Evolutionary conservation across 331 rosid species (phyloP).

Genomic region (Cydonia oblonga): DNA sequence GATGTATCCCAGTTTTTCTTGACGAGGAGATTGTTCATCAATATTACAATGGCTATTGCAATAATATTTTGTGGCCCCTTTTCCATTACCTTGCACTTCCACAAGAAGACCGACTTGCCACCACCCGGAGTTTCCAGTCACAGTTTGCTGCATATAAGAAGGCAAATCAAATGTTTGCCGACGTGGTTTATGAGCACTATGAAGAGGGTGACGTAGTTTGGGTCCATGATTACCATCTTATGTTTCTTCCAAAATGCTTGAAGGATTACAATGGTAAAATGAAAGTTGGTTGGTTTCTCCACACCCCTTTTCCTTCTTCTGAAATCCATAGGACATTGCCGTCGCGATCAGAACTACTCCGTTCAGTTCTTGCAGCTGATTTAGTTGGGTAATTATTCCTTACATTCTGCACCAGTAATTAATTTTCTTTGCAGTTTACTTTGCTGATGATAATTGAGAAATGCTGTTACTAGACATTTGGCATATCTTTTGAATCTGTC

Average conservation of each 20-base stretch:
- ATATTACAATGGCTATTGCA: conserved; percentile 89
- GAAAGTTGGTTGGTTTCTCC: conserved; percentile 96
- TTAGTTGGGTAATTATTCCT: conserved; percentile 60
- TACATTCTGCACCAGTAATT: not conserved
- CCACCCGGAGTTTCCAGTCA: conserved; percentile 89
- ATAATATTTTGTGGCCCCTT: conserved; percentile 88
- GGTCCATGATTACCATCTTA: conserved; percentile 94
- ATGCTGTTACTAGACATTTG: not conserved
- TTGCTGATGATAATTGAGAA: not conserved
- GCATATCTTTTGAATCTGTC: not conserved
- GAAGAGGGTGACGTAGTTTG: conserved; percentile 90
- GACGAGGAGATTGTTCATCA: conserved; percentile 91
- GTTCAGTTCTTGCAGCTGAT: conserved; percentile 84
- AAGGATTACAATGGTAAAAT: conserved; percentile 55
- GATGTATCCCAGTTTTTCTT: conserved; percentile 84
- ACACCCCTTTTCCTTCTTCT: conserved; percentile 91
- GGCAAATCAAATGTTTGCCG: conserved; percentile 90
- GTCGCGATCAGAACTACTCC: conserved; percentile 83
- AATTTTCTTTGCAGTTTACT: not conserved
- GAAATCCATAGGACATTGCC: conserved; percentile 89
- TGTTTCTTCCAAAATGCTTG: conserved; percentile 84
- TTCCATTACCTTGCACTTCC: conserved; percentile 94
- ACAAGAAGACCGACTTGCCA: conserved; percentile 93
- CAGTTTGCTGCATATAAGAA: conserved; percentile 81
- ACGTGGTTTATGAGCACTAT: conserved; percentile 63